These are phyloP conservation scores for Tricholoma matsutake DNA, from an alignment of 768 basidiomycete genomes.

Conservation along the genomic window DNA sequence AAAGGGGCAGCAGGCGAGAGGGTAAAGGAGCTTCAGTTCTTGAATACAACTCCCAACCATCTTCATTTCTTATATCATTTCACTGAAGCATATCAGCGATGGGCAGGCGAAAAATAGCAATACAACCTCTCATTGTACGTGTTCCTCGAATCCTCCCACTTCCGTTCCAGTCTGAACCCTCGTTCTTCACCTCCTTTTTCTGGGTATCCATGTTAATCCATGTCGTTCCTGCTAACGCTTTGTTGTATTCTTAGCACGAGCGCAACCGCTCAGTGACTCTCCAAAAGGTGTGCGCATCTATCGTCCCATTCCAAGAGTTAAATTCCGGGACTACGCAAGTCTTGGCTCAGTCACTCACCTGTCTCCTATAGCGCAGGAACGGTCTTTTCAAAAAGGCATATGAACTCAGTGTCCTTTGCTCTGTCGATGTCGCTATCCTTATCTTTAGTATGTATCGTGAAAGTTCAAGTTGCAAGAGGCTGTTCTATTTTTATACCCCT, in stretches of 20 bases:
- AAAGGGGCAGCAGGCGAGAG: not conserved
- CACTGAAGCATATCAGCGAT: not conserved
- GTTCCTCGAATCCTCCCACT: not conserved
- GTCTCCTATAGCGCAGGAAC: not conserved
- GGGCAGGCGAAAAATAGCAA: not conserved
- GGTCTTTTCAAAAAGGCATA: conserved; percentile 1
- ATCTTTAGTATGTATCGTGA: not conserved
- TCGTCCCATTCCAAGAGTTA: not conserved
- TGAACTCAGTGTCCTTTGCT: not conserved
- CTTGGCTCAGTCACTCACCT: not conserved
- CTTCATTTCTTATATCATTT: not conserved
- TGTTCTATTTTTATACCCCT: not conserved
- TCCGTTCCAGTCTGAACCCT: not conserved
- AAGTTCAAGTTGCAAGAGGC: not conserved
- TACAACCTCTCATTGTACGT: not conserved
- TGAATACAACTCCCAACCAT: not conserved
- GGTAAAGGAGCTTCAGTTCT: not conserved
- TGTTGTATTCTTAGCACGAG: not conserved
- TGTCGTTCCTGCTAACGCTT: not conserved
- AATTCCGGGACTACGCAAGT: not conserved
- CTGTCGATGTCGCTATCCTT: not conserved
- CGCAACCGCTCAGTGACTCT: not conserved
- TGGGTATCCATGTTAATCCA: not conserved
- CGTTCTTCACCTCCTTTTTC: not conserved
- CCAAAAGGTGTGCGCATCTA: not conserved